Evolutionary conservation across 2,329 filamentous ascomycete genomes (phyloP).

Genomic region (Zasmidium citrigriseum): DNA sequence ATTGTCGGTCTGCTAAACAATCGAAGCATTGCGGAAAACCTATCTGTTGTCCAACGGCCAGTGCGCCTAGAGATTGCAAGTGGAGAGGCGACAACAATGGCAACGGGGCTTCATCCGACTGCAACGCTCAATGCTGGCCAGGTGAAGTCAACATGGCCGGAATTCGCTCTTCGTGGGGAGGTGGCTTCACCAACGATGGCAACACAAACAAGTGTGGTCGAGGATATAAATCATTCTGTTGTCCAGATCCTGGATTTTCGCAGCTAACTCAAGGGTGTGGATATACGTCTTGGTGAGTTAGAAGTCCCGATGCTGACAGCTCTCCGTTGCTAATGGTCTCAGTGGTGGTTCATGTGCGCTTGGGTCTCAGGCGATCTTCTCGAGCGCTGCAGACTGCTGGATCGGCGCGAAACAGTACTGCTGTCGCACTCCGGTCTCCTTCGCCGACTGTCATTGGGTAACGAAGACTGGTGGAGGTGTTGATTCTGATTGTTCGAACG

Average conservation of each 20-base stretch:
- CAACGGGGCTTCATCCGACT: neutral
- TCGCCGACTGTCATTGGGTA: neutral
- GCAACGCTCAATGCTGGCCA: neutral
- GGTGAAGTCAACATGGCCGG: constrained; percentile 5
- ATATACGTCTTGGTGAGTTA: neutral
- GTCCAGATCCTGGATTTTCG: neutral
- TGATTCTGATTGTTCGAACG: neutral
- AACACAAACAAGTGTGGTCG: constrained; percentile 4
- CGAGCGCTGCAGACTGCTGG: neutral
- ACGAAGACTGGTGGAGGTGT: neutral
- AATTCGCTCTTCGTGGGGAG: neutral
- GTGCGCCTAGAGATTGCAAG: neutral
- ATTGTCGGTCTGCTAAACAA: no score
- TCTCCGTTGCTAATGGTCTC: no score
- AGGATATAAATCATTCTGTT: constrained; percentile 8
- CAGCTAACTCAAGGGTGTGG: neutral
- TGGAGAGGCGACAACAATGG: constrained; percentile 3
- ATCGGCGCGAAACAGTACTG: neutral
- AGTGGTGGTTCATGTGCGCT: no score
- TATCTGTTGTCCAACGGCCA: neutral
- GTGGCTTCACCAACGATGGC: constrained; percentile 4
- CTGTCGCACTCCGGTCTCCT: neutral
- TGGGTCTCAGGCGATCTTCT: neutral
- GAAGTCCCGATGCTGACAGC: neutral
- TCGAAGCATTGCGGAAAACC: constrained; percentile 3